These are phyloP conservation scores for Macadamia tetraphylla DNA, from an alignment of 164 flowering plant genomes.

Conservation along the genomic window DNA sequence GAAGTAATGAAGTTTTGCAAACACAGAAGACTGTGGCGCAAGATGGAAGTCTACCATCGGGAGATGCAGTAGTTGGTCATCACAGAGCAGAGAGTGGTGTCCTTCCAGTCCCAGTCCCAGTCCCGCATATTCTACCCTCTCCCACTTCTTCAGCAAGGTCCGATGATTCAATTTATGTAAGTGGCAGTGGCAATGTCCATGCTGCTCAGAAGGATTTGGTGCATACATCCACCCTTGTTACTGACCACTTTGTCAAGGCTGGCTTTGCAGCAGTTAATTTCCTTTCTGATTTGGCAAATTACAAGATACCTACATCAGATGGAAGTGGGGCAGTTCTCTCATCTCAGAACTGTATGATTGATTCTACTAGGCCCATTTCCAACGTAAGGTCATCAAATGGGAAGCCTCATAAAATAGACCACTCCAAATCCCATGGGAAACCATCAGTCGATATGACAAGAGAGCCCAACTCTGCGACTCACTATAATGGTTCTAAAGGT, in stretches of 20 bases:
- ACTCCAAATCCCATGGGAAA: conserved; percentile 29
- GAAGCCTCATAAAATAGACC: conserved; percentile 36
- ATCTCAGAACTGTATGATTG: conserved; percentile 43
- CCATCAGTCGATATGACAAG: conserved; percentile 25
- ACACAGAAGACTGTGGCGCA: conserved; percentile 29
- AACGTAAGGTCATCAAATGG: conserved; percentile 35
- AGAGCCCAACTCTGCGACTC: conserved; percentile 22
- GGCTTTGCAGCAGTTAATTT: conserved; percentile 66
- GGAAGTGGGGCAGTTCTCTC: conserved; percentile 30
- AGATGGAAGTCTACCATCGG: conserved; percentile 28
- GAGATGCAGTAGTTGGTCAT: conserved; percentile 26
- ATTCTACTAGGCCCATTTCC: conserved; percentile 33
- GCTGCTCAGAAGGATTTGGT: conserved; percentile 22
- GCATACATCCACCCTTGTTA: conserved; percentile 31
- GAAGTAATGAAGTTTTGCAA: conserved; percentile 25
- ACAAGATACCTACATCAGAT: conserved; percentile 47
- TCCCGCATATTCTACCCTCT: conserved; percentile 25
- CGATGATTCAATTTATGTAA: conserved; percentile 32
- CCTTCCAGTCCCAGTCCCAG: conserved; percentile 19
- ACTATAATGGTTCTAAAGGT: conserved; percentile 26
- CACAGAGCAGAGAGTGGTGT: conserved; percentile 26
- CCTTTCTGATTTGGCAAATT: conserved; percentile 55
- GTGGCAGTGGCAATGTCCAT: conserved; percentile 11
- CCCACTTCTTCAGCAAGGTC: conserved; percentile 28
- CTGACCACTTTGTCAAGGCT: conserved; percentile 63